Evolutionary conservation across 345 rosid genomes (phyloP), one percentile per base, ranked within the genome.

Genomic region (Gossypium ekmanianum): DNA sequence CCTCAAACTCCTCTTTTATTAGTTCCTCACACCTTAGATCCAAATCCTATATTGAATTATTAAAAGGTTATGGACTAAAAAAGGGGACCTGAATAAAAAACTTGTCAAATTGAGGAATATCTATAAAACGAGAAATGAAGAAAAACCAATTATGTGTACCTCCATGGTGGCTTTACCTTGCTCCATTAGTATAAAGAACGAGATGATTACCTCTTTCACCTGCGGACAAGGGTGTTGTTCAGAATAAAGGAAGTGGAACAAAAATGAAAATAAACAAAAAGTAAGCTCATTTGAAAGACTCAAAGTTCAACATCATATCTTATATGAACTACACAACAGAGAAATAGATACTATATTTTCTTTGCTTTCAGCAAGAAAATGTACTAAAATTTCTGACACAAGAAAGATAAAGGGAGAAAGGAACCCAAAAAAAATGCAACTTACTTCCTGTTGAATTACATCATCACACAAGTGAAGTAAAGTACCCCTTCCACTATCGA

Each of bases 401-500:
- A 9, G 50, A 8, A 2, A 7, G 6, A 62, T 1, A 7, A 2
- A 62, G 18, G 24, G 1, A n/a, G 17, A 50, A 11, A 39, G 39
- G 48, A 72, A 41, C 13, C 41, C 7, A 5, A n/a, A 58, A 16
- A 39, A 2, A 54, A 34, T 14, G 29, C 45, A 56, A 85, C 91
- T 79, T 83, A 95, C 99, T 89, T 95, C 99, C 87, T 95, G 98
- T 75, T 95, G 99, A 84, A 95, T 90, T 68, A 93, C 99, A 71
- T 95, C 98, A 73, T 95, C 99, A 44, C 99, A 95, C 78, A 95
- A 82, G 81, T 95, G 99, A 76, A 95, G 88, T 61, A 95, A 92
- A 18, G 99, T 95, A 61, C 99, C 99, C 85, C 63, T 90, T 78
- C 99, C 99, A 79, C 99, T 95, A 78, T 93, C 99, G 50, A 95